Base-by-base conservation (phyloP, 768 basidiomycete species). In the Suillus hirtellus region DNA sequence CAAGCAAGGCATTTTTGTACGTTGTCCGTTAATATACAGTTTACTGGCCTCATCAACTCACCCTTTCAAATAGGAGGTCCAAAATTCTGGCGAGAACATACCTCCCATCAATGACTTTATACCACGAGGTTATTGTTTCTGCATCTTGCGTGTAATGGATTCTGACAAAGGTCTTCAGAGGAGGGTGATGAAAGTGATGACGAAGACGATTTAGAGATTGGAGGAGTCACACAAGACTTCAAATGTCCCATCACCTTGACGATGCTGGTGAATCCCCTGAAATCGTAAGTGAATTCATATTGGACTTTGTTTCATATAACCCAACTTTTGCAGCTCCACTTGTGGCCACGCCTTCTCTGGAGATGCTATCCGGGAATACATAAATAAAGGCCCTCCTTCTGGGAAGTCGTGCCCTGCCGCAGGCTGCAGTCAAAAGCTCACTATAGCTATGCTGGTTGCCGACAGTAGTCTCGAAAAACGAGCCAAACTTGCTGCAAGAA, bases 191-290 rank as follows among this genome's bases (percentile, higher is more conserved):
- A 83, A 37, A 92, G 89, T 60, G 92, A 92, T 63, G 88, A 88
- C 59, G 95, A 96, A 38, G 92, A 95, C 60, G 96, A 97, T 14
- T 75, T 99, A 38, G 90, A 95, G 75, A 80, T 96, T 58, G 96
- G 96, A 60, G 95, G 93, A 31, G 82, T 88, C 35, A 90, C 88
- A 7, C 90, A 92, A 70, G 88, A 87, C 69, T 93, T 88, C 80
- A 89, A 86, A 61, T 96, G 95, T 68, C 95, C 95, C 2, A 78
- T 99, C 58, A 87, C 90, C 1, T 79, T 95, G 50, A 83, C 78
- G 2, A 72, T 81, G 15, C 81, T 93, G 44, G 81, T 80, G 24
- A 81, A 96, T 59, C 94, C 96, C 2, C 78, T 92, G 63, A 93
- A 90, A 4, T 94, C 92, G 95, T 96, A 71, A 61, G 90, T 69